A percentile compares a stretch with the other conserved stretches of the same genome.
phyloP scores from a whole-genome alignment of 805 yeast species.

The Lipomyces yamanashiensis region DNA sequence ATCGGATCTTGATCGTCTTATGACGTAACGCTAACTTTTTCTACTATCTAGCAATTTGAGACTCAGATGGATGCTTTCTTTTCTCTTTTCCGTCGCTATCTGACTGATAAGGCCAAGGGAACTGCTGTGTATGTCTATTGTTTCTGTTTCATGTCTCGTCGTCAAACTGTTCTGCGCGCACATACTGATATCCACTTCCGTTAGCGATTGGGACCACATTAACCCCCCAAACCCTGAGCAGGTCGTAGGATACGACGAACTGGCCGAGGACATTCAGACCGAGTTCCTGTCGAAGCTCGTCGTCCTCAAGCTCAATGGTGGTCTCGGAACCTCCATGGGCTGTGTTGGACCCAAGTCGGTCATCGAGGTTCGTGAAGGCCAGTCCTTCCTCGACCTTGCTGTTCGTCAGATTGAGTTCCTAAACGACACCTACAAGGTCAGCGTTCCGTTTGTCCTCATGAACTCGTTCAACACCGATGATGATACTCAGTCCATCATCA shows the following conservation, averaged over 20 bases:
- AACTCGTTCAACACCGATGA: slow-evolving; percentile 97
- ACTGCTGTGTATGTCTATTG: slow-evolving; percentile 54
- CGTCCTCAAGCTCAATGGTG: slow-evolving; percentile 95
- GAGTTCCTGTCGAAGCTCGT: slow-evolving; percentile 79
- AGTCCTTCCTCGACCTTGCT: slow-evolving; percentile 91
- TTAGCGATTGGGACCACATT: slow-evolving; percentile 86
- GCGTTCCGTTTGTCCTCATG: slow-evolving; percentile 95
- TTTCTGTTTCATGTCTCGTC: not conserved
- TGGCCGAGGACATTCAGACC: slow-evolving; percentile 46
- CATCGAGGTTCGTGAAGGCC: slow-evolving; percentile 98
- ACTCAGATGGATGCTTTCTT: slow-evolving; percentile 93
- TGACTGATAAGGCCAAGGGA: slow-evolving; percentile 86
- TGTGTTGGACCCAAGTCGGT: slow-evolving; percentile 99
- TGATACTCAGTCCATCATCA: slow-evolving; percentile 92
- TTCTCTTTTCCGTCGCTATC: slow-evolving; percentile 88
- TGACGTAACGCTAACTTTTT: slow-evolving; percentile 6
- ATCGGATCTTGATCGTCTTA: not conserved
- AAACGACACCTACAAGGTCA: slow-evolving; percentile 86
- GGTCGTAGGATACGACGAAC: slow-evolving; percentile 75
- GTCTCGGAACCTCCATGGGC: slow-evolving; percentile 99
- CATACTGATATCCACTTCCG: not conserved
- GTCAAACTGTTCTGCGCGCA: not conserved
- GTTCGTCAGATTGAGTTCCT: slow-evolving; percentile 91
- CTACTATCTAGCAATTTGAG: slow-evolving; percentile 64
- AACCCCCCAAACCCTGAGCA: slow-evolving; percentile 88